These are phyloP conservation scores for Amanita exitialis DNA, from an alignment of 768 basidiomycete genomes.

Conservation along the genomic window DNA sequence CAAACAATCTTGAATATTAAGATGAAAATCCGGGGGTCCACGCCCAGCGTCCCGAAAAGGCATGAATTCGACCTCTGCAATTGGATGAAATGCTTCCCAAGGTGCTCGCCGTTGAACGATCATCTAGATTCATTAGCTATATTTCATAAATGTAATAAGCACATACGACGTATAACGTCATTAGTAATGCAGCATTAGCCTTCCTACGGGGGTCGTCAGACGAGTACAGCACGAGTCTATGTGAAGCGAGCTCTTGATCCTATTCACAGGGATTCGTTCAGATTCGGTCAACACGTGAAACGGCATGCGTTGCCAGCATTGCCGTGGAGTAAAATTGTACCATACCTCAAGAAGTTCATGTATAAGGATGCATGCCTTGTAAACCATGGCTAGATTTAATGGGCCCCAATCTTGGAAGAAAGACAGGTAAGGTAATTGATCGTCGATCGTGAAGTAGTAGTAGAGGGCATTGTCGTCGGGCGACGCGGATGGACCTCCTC, in stretches of 20 bases:
- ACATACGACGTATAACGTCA: slow-evolving; percentile 87
- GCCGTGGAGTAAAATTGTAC: slow-evolving; percentile 19
- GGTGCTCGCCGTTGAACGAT: slow-evolving; percentile 85
- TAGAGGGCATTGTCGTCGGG: slow-evolving; percentile 70
- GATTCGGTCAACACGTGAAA: slow-evolving; percentile 21
- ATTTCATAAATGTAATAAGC: slow-evolving; percentile 5
- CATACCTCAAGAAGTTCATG: slow-evolving; percentile 79
- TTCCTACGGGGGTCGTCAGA: slow-evolving; percentile 79
- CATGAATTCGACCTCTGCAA: slow-evolving; percentile 88
- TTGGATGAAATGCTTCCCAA: slow-evolving; percentile 92
- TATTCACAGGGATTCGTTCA: slow-evolving; percentile 19
- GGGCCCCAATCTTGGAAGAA: slow-evolving; percentile 97
- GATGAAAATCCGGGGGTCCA: slow-evolving; percentile 85
- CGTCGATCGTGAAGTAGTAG: slow-evolving; percentile 90
- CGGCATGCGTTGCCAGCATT: slow-evolving; percentile 11
- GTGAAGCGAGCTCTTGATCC: slow-evolving; percentile 66
- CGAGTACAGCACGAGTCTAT: slow-evolving; percentile 81
- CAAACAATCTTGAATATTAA: slow-evolving; percentile 86
- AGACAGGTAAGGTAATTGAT: slow-evolving; percentile 83
- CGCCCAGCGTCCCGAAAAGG: slow-evolving; percentile 94
- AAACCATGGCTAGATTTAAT: slow-evolving; percentile 86
- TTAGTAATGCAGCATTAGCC: slow-evolving; percentile 89
- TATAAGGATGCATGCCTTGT: slow-evolving; percentile 85
- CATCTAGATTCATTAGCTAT: slow-evolving; percentile 43
- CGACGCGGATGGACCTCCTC: slow-evolving; percentile 49